Evolutionary conservation across 1,284 basidiomycete genomes (phyloP), one percentile per base, ranked within the genome.

Genomic region (Apiotrichum laibachii): DNA sequence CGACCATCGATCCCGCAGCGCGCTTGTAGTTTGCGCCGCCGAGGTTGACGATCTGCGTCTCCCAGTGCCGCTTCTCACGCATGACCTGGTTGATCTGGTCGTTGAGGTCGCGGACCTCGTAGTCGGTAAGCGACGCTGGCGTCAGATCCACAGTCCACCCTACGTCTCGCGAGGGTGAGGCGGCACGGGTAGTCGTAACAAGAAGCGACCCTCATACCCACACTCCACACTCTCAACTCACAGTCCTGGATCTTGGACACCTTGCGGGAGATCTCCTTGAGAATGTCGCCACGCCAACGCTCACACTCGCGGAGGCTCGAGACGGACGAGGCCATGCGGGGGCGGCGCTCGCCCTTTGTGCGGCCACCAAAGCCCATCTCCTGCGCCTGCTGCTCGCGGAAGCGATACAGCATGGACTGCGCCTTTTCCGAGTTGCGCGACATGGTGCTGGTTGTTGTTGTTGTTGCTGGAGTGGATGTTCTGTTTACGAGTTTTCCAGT

Each of bases 361-460:
- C 73, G 62, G 50, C 68, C 68, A 19, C 88, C 87, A 26, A 98
- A 82, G 18, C 95, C 95, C 70, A 98, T 87, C 80, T 98, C 95
- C 53, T 89, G 88, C 0, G 92, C 92, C 78, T 99, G 95, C 54
- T 91, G 90, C 79, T 98, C 93, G 60, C 95, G 89, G 80, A 99
- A 99, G 65, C 95, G 92, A 79, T 96, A 97, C 53, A 99, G 85
- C 93, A 97, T 98, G 50, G 93, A 96, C 79, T 95, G 92, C 0
- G 92, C 90, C 77, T 96, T 97, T 79, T 96, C 93, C 77, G 92
- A 89, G 88, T 96, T 96, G 79, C 92, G 89, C 68, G 92, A 92
- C 92, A 77, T 77, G 21, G 46, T 71, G 62, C 43, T 50, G 19
- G 43, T 44, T 21, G 15, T 37, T 37, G 37, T 35, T 48, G 50